phyloP scores from a whole-genome alignment of 768 basidiomycete species.

The Terana coerulea region DNA sequence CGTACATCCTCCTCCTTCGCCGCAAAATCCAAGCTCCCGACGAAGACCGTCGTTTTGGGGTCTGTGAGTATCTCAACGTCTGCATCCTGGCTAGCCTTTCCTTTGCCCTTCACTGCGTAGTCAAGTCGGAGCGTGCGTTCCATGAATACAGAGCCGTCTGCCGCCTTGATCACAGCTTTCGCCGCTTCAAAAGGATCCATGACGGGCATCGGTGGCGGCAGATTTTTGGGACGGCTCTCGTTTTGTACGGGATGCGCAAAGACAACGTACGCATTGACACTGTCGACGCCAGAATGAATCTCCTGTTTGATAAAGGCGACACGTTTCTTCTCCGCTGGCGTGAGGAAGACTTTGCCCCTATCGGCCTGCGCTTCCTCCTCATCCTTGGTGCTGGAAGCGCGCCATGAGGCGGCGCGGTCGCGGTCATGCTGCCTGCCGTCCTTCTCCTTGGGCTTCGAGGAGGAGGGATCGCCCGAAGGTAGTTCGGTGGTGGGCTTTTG shows the following conservation, averaged over 20 bases:
- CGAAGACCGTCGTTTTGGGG: constrained; percentile 81
- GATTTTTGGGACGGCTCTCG: constrained; percentile 37
- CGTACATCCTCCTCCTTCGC: constrained; percentile 88
- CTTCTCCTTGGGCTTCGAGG: constrained; percentile 19
- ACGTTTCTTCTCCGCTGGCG: constrained; percentile 83
- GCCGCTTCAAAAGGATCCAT: constrained; percentile 76
- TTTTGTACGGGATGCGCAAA: constrained; percentile 66
- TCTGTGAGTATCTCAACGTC: constrained; percentile 42
- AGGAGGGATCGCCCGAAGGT: constrained; percentile 35
- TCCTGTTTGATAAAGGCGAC: constrained; percentile 93
- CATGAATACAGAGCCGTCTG: constrained; percentile 71
- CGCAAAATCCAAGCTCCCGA: constrained; percentile 91
- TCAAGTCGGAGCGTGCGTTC: constrained; percentile 81
- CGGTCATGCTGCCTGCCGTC: constrained; percentile 46
- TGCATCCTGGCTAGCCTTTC: constrained; percentile 20
- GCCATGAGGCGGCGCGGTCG: constrained; percentile 60
- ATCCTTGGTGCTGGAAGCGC: constrained; percentile 32
- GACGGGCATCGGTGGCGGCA: constrained; percentile 45
- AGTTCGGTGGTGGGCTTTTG: constrained; percentile 71
- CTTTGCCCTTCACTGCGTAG: constrained; percentile 38
- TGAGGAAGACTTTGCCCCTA: constrained; percentile 65
- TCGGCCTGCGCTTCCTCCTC: constrained; percentile 38
- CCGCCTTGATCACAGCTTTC: constrained; percentile 47
- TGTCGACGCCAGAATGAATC: constrained; percentile 73
- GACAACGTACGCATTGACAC: constrained; percentile 87